These are phyloP conservation scores for Thermochaetoides thermophila DNA, from an alignment of 495 filamentous ascomycete species.

Conservation along the genomic window DNA sequence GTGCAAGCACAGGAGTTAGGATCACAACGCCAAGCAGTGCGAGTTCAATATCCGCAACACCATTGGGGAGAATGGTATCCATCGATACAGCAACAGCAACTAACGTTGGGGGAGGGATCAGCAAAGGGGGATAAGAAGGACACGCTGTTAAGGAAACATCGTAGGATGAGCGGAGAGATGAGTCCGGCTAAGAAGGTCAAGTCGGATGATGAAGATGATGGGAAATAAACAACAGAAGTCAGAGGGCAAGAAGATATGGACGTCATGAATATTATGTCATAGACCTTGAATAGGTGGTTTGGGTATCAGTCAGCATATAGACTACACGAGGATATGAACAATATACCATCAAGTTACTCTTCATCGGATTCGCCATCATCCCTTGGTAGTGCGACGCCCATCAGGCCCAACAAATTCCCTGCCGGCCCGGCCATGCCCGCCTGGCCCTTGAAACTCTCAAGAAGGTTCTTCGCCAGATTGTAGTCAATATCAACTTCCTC, in stretches of 20 bases:
- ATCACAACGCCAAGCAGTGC: too few relatives aligned
- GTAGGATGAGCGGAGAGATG: conserved; percentile 22
- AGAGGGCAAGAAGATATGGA: too few relatives aligned
- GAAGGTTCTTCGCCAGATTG: conserved; percentile 75
- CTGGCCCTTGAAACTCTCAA: conserved; percentile 87
- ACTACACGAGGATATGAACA: neutral
- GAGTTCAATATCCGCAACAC: too few relatives aligned
- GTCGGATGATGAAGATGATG: conserved; percentile 1
- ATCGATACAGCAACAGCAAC: too few relatives aligned
- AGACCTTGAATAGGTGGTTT: neutral
- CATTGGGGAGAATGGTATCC: too few relatives aligned
- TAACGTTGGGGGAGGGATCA: conserved; percentile 11
- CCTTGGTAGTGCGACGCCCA: conserved; percentile 67
- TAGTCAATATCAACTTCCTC: conserved; percentile 61
- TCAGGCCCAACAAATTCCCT: conserved; percentile 69
- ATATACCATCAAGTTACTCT: neutral
- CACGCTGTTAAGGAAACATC: too few relatives aligned
- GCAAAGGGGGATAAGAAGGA: conserved; percentile 6
- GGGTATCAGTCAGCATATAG: neutral
- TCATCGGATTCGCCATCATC: conserved; percentile 46
- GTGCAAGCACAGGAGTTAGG: too few relatives aligned
- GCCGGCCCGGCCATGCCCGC: conserved; percentile 70
- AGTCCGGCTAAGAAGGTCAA: conserved; percentile 19
- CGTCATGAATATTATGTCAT: too few relatives aligned
- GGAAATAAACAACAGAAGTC: too few relatives aligned